Evolutionary conservation across 2,329 filamentous ascomycete genomes (phyloP), one percentile per base, ranked within the genome.

Genomic region (Sclerotiophoma versabilis): DNA sequence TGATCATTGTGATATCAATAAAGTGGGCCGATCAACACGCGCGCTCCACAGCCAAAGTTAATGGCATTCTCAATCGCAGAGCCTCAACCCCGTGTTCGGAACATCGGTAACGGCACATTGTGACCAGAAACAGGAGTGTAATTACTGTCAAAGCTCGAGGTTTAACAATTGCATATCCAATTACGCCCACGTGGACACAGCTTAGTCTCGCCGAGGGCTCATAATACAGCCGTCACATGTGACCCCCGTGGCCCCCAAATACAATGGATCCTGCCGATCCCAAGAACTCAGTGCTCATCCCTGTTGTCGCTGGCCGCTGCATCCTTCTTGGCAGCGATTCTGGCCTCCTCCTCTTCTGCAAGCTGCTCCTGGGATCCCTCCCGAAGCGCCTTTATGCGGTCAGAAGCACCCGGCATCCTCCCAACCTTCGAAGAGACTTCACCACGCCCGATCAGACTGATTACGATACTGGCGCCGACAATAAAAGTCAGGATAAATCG

Each of bases 401-500:
- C 79, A 12, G 77, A 77, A 5, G 69, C 63, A 27, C 64, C 60
- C 7, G 80, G 77, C 20, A 68, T 62, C 62, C 87, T 77, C 67
- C 81, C 80, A 2, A 69, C 63, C 63, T 87, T 77, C 67, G 81
- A 79, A 63, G 80, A 82, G 63, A 96, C 87, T 78, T 93, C 89
- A 68, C 92, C 89, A 57, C 93, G 87, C 33, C 91, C 92, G 59
- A 97, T 84, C 62, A 97, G 79, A 59, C 86, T 93, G 64, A 91
- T 79, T 34, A 95, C 86, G 63, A 97, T 93, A 59, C 89, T 88
- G 36, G 85, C 81, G 32, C 93, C 93, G 23, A 96, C 93, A 57
- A 97, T 84, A 73, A 93, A 93, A 2, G 93, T 97, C 65, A 97
- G 82, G 8, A 96, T 88, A 76, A 96, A 97, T 27, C 93, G 91